Evolutionary conservation across 768 basidiomycete genomes (phyloP).

Genomic region (Tulasnella sp.): DNA sequence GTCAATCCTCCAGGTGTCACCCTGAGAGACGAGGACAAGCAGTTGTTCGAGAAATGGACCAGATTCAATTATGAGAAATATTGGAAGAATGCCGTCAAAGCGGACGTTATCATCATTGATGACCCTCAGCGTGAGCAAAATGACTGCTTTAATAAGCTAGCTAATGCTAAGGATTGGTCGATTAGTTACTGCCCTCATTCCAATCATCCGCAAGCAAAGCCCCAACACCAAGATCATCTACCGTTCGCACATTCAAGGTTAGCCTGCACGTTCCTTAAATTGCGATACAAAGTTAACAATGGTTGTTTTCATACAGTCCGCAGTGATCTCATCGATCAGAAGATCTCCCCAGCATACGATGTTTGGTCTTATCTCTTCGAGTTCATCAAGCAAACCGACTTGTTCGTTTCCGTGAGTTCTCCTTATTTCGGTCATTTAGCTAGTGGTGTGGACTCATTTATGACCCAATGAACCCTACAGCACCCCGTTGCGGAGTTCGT

Average conservation of each 20-base stretch:
- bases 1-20: slow-evolving; percentile 69
- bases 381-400: slow-evolving; percentile 76
- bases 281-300: too few relatives aligned
- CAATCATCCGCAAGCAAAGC: slow-evolving; percentile 72
- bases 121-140: too few relatives aligned
- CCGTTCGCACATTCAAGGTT: slow-evolving; percentile 91
- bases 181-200: slow-evolving; percentile 87
- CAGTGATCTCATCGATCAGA: slow-evolving; percentile 65
- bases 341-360: slow-evolving; percentile 73
- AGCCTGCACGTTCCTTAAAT: too few relatives aligned
- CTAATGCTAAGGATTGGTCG: not conserved
- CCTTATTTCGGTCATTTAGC: not conserved
- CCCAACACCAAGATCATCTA: slow-evolving; percentile 84
- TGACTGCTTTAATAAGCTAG: too few relatives aligned
- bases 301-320: too few relatives aligned
- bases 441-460: not conserved
- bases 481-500: slow-evolving; percentile 94
- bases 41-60: slow-evolving; percentile 77
- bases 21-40: slow-evolving; percentile 65
- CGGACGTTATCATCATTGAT: slow-evolving; percentile 79
- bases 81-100: slow-evolving; percentile 67
- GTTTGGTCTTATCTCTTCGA: slow-evolving; percentile 95
- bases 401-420: slow-evolving; percentile 64
- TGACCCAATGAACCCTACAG: slow-evolving; percentile 22
- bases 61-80: slow-evolving; percentile 53